Evolutionary conservation across 495 filamentous ascomycete species (phyloP), one percentile per base, ranked within the genome.

Genomic region (Penicillium waksmanii): DNA sequence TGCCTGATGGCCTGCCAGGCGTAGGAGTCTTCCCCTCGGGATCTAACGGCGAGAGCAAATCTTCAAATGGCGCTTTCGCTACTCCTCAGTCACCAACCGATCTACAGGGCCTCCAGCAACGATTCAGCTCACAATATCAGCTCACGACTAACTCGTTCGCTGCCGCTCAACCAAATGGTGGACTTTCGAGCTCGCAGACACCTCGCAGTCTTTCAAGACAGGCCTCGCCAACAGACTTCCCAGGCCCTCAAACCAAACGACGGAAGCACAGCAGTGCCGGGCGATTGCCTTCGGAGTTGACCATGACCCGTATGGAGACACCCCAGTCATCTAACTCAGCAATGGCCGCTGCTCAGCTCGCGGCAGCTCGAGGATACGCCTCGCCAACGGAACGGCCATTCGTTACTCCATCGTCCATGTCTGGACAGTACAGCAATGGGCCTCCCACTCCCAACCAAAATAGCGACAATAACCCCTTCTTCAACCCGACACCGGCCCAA

Each of bases 231-330:
- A 75, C 80, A 6, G 85, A 83, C 23, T 82, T 85, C 51, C 68
- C 75, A 56, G 86, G 82, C 9, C 85, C 85, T 21, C 77, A 77
- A 38, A 79, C 79, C 56, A 94, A 92, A 75, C 88, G 89, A 65
- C 84, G 91, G 57, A 94, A 92, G 68, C 82, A 87, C 36, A 92
- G 87, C 74, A 79, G 79, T 34, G 84, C 83, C 17, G 70, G 74
- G 44, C 88, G 88, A 72, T 69, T 95, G n/a, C 87, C 90, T 1
- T 84, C 77, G 7, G 86, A 84, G 43, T 70, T 96, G 65, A 83
- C 85, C 13, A 96, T 96, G 92, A 96, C 92, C 0, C 85, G 82
- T 56, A 74, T 92, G 15, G 87, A 92, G 60, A 82, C 78, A 9
- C 67, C 74, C 35, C 80, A 84, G 47, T 65, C 77, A 51, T 73